Conservation (phyloP, 768 basidiomycete species). For the Tulasnella sp. region DNA sequence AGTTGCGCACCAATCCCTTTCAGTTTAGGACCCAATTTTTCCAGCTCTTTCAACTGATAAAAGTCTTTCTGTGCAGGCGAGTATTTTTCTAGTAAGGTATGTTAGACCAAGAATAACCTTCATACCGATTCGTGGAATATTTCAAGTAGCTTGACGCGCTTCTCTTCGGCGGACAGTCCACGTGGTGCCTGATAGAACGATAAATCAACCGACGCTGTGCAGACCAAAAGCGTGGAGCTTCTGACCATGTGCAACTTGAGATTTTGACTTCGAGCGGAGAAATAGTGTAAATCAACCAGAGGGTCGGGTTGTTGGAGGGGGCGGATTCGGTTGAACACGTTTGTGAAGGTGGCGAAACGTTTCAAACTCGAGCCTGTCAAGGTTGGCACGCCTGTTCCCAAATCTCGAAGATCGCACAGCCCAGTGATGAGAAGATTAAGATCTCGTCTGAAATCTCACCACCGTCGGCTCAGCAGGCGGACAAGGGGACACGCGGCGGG, state of each 20-base stretch:
- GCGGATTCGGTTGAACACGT: neutral
- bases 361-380: neutral
- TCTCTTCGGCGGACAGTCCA: slow-evolving; percentile 86
- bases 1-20: slow-evolving; percentile 75
- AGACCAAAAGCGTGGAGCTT: neutral
- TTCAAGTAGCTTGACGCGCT: slow-evolving; percentile 83
- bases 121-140: slow-evolving; percentile 87
- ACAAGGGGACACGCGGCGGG: too few relatives aligned
- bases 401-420: neutral
- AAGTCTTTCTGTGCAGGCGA: slow-evolving; percentile 64
- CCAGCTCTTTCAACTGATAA: slow-evolving; percentile 88
- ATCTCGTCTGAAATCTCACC: too few relatives aligned
- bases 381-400: neutral
- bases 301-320: neutral
- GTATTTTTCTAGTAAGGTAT: slow-evolving; percentile 11
- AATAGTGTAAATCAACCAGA: neutral
- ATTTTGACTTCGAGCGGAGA: neutral
- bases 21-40: slow-evolving; percentile 81
- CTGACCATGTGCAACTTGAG: neutral
- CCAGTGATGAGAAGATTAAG: neutral
- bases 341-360: neutral
- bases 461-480: too few relatives aligned
- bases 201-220: neutral
- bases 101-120: slow-evolving; percentile 38
- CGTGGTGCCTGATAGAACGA: slow-evolving; percentile 35